A percentile compares a stretch with the other conserved stretches of the same genome.
Evolutionary conservation across 805 yeast genomes (phyloP).

Genomic region (Saccharomycopsis microspora): DNA sequence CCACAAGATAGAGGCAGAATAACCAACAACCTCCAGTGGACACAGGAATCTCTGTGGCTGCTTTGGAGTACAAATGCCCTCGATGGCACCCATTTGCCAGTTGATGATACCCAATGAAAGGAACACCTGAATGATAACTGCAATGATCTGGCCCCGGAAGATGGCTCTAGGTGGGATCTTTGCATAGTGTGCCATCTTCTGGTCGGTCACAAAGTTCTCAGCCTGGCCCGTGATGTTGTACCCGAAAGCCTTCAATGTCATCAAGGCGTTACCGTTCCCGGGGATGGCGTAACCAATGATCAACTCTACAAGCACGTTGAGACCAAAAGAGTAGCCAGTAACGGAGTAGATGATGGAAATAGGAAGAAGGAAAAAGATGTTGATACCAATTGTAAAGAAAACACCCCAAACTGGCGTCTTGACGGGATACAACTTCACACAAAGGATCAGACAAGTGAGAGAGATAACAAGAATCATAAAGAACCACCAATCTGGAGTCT

Average conservation of each 20-base stretch:
- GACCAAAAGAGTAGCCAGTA: constrained; percentile 36
- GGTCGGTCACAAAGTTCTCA: constrained; percentile 44
- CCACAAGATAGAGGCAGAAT: constrained; percentile 40
- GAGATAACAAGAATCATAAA: constrained; percentile 30
- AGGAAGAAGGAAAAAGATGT: constrained; percentile 40
- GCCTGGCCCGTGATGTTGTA: constrained; percentile 57
- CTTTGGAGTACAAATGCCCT: constrained; percentile 24
- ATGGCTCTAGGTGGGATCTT: constrained; percentile 49
- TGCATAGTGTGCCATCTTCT: constrained; percentile 45
- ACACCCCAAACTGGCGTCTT: constrained; percentile 53
- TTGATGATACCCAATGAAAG: constrained; percentile 25
- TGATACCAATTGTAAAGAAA: constrained; percentile 39
- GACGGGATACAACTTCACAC: constrained; percentile 33
- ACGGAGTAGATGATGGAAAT: constrained; percentile 35
- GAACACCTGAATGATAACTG: constrained; percentile 23
- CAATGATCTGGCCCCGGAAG: constrained; percentile 34
- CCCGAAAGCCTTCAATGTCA: constrained; percentile 40
- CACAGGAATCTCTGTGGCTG: constrained; percentile 31
- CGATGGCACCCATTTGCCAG: constrained; percentile 25
- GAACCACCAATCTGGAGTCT: constrained; percentile 55
- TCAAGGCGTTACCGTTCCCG: constrained; percentile 43
- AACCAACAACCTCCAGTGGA: constrained; percentile 30
- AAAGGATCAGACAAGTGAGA: constrained; percentile 34
- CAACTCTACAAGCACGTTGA: constrained; percentile 44
- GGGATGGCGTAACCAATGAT: constrained; percentile 46